Conservation (phyloP, 2,329 filamentous ascomycete genomes). For the Alternaria arborescens region DNA sequence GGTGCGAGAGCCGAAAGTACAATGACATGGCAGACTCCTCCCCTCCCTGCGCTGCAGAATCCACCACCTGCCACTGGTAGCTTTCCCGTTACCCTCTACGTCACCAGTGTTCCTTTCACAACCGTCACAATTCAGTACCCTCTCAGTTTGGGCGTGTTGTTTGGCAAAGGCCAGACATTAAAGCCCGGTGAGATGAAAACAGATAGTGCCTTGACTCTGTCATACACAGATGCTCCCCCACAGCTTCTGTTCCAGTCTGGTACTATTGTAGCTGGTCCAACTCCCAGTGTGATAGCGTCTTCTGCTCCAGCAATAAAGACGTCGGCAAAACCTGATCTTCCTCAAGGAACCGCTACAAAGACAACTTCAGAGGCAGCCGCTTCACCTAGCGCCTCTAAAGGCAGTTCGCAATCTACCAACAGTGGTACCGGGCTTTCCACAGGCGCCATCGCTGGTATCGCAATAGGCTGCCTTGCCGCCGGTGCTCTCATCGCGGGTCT, state of each 20-base stretch:
- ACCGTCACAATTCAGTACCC: neutral
- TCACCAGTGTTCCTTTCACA: neutral
- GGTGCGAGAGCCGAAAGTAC: neutral
- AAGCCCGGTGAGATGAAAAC: neutral
- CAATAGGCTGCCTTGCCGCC: conserved; percentile 46
- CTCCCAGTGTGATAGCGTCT: fast-evolving
- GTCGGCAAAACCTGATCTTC: neutral
- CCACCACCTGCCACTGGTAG: neutral
- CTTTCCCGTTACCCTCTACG: fast-evolving
- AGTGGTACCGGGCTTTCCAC: conserved; percentile 9
- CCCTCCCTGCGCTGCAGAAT: neutral
- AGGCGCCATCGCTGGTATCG: conserved; percentile 47
- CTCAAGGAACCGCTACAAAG: neutral
- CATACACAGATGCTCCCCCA: neutral
- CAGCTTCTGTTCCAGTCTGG: neutral
- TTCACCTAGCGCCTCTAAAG: neutral
- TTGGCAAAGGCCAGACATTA: neutral
- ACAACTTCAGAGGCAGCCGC: neutral
- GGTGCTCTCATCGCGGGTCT: conserved; percentile 39
- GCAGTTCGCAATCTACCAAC: neutral
- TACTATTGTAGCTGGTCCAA: fast-evolving
- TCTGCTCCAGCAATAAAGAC: neutral
- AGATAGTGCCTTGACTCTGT: neutral
- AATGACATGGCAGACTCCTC: neutral
- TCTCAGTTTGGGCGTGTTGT: neutral